A percentile compares a stretch with the other conserved stretches of the same genome.
phyloP scores from a whole-genome alignment of 805 yeast genomes.

The Candida coquimbonensis region DNA sequence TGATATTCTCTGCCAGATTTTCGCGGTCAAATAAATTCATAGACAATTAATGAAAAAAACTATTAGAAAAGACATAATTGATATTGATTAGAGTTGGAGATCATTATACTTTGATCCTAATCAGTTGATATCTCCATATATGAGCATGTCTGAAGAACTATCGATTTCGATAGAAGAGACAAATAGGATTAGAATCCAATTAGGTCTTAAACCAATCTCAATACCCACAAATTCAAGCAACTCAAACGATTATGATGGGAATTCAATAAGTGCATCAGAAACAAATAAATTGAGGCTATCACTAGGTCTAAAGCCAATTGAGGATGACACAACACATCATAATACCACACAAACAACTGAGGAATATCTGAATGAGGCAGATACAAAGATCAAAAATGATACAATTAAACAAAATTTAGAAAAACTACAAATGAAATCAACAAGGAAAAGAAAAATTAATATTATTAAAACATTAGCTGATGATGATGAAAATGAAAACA shows the following conservation, averaged over 20 bases:
- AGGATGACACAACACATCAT: neutral
- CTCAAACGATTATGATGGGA: conserved; percentile 9
- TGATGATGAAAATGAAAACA: conserved; percentile 5
- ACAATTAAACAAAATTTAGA: conserved; percentile 12
- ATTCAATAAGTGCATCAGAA: conserved; percentile 17
- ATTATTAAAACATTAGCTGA: conserved; percentile 12
- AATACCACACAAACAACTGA: conserved; percentile 9
- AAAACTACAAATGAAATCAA: conserved; percentile 7
- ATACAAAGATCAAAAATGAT: conserved; percentile 5
- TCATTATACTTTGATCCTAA: too few relatives aligned
- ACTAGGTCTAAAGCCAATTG: conserved; percentile 19
- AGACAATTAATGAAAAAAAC: too few relatives aligned
- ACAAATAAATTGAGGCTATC: conserved; percentile 19
- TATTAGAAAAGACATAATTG: too few relatives aligned
- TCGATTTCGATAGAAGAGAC: conserved; percentile 44
- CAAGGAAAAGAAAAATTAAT: conserved; percentile 11
- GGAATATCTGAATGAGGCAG: conserved; percentile 5
- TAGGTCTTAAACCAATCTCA: conserved; percentile 50
- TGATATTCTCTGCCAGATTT: too few relatives aligned
- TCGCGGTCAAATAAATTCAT: too few relatives aligned
- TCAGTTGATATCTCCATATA: neutral
- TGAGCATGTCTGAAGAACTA: conserved; percentile 11
- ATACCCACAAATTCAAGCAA: conserved; percentile 1
- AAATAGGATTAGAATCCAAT: conserved; percentile 40
- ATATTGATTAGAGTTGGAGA: too few relatives aligned